Base-by-base conservation (phyloP, 129 eudicot species). In the Flaveria sonorensis region DNA sequence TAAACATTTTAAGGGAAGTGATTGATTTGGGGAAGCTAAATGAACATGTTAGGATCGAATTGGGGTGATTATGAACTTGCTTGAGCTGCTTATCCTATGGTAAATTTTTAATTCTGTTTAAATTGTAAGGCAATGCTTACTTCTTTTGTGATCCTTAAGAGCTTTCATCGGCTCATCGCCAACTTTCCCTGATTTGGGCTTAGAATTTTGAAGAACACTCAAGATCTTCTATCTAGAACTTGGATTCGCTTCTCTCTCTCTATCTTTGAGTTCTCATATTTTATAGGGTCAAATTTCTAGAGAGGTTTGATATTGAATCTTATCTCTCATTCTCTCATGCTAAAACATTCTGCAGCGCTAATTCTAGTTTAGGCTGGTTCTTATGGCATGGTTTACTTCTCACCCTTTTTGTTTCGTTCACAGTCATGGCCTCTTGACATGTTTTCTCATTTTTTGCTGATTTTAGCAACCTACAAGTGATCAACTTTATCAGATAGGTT, bases 1-100 rank as follows among this genome's bases (percentile, higher is more conserved):
- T 21, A 40, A 57, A 10, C 69, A 21, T 20, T 57, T 20, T 21
- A 7, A 53, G 40, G 59, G 23, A 10, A 18, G 98, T 46, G n/a
- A 8, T 61, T 23, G 68, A 15, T 59, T 59, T 23, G 7, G 16
- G 15, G 16, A 3, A 23, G 7, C 1, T 19, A 2, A 59, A 56
- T 56, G 63, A 7, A 16, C 14, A 56, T 56, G 20, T 51, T 51
- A 59, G 39, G 66, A 23, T 60, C 18, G 11, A 23, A 26, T 16
- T 60, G 66, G 32, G 10, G 2, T 24, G 43, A 61, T 20, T 59
- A 20, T 59, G 30, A 21, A 7, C 40, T 23, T 24, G 4, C 7
- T 23, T 60, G 45, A 62, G 45, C 68, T 62, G 26, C 1, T 60
- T 11, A 60, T 26, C 24, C n/a, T 24, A 60, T 23, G 40, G 2